Evolutionary conservation across 2,329 filamentous ascomycete genomes (phyloP).

Genomic region (Calycina marina): DNA sequence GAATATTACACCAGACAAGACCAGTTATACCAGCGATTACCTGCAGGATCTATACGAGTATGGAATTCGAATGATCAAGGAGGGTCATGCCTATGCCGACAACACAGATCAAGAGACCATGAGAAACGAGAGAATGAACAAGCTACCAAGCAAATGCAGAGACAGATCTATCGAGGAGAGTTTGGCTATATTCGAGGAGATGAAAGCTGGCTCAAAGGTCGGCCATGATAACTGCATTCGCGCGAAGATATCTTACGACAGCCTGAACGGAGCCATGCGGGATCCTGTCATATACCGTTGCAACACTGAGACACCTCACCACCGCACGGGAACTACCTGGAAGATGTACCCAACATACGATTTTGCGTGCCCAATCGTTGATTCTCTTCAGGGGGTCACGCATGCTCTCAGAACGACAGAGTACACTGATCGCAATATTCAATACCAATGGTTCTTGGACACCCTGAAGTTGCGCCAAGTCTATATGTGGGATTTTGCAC

Average conservation of each 20-base stretch:
- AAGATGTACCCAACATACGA: constrained; percentile 84
- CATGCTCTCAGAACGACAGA: constrained; percentile 74
- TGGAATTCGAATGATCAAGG: constrained; percentile 69
- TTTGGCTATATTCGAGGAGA: constrained; percentile 75
- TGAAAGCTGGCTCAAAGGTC: constrained; percentile 73
- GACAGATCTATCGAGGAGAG: constrained; percentile 72
- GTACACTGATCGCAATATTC: constrained; percentile 75
- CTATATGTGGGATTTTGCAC: constrained; percentile 73
- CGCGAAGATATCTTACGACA: constrained; percentile 82
- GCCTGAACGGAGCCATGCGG: constrained; percentile 88
- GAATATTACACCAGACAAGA: constrained; percentile 76
- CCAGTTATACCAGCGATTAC: constrained; percentile 89
- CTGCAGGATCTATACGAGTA: constrained; percentile 85
- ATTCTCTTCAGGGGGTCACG: constrained; percentile 68
- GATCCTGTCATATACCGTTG: constrained; percentile 97
- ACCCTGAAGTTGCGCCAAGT: constrained; percentile 61
- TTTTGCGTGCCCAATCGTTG: constrained; percentile 71
- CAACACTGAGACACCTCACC: constrained; percentile 79
- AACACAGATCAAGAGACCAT: constrained; percentile 85
- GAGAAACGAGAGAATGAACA: constrained; percentile 71
- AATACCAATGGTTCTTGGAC: constrained; percentile 76
- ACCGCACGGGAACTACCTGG: constrained; percentile 66
- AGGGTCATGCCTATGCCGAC: constrained; percentile 84
- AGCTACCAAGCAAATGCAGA: constrained; percentile 67
- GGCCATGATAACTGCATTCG: constrained; percentile 82